Conservation (phyloP, 2,329 filamentous ascomycete genomes). For the Penicillium polonicum region DNA sequence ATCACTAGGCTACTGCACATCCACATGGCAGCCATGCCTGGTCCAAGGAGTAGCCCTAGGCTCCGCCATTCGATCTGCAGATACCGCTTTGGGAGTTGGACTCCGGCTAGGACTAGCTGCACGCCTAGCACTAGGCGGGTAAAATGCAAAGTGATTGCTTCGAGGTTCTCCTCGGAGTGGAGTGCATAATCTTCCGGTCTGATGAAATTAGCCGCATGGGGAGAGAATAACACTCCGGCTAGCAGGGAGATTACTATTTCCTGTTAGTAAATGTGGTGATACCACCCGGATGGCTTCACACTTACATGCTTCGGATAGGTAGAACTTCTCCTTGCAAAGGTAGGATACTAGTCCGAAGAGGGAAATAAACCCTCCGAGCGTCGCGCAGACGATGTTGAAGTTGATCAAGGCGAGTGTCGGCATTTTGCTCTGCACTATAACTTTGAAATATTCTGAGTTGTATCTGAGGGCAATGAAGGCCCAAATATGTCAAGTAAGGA, state of each 20-base stretch:
- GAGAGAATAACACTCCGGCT: slow-evolving; percentile 75
- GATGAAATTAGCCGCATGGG: slow-evolving; percentile 73
- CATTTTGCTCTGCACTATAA: slow-evolving; percentile 43
- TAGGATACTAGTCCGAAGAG: slow-evolving; percentile 90
- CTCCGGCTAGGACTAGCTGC: slow-evolving; percentile 82
- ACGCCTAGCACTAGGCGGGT: slow-evolving; percentile 84
- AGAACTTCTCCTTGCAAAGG: slow-evolving; percentile 83
- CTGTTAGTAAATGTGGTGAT: slow-evolving; percentile 6
- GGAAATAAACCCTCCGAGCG: slow-evolving; percentile 82
- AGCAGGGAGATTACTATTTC: slow-evolving; percentile 74
- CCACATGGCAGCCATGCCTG: slow-evolving; percentile 88
- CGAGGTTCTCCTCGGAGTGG: slow-evolving; percentile 57
- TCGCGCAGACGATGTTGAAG: slow-evolving; percentile 81
- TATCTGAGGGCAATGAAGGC: background rate
- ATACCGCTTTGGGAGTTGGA: slow-evolving; percentile 83
- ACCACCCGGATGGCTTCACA: slow-evolving; percentile 23
- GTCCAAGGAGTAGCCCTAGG: slow-evolving; percentile 71
- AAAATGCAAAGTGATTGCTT: slow-evolving; percentile 77
- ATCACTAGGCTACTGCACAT: slow-evolving; percentile 73
- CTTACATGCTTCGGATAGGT: slow-evolving; percentile 84
- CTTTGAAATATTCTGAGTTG: slow-evolving; percentile 1
- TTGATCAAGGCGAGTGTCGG: slow-evolving; percentile 65
- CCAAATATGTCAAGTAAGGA: background rate
- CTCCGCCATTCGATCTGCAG: slow-evolving; percentile 75
- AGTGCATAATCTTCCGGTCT: slow-evolving; percentile 72